Base-by-base conservation (phyloP, 163 green algal genomes). In the Volvox carteri region DNA sequence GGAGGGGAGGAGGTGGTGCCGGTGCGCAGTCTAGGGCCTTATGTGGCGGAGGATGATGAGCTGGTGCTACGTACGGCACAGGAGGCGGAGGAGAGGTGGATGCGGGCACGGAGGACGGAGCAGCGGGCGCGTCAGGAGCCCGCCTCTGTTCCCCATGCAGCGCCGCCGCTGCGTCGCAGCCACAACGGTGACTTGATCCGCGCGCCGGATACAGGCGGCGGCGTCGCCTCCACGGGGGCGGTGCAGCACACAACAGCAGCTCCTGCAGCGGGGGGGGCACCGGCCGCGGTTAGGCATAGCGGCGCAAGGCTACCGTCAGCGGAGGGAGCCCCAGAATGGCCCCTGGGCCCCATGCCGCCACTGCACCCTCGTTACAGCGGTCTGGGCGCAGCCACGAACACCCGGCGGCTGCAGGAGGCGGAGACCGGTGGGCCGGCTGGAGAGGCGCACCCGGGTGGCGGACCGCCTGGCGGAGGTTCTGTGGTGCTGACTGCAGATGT, bases 1-100 rank as follows among this genome's bases (percentile, higher is more conserved):
- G 72, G 84, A 56, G 70, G 84, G 8, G 83, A 88, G 83, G 84
- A 89, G 72, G 30, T 89, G 72, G 41, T 89, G 41, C 8, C 84
- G 72, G 84, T 89, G 70, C 84, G 84, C 54, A 41, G 18, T 8
- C 72, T 89, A 54, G 84, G 84, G 18, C 39, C 72, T 2, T 42
- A 84, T n/a, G 70, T 84, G 72, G 14, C 6, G 2, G 84, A 89
- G 84, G 84, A 89, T 72, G 84, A 89, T 41, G 72, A 77, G 72
- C 54, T 89, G 72, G 84, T 84, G 54, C 54, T 89, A 39, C 54
- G 72, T 19, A 89, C 72, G 28, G 84, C 84, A 4, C 28, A 46
- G 39, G 9, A 68, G 72, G 84, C 84, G n/a, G 84, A 89, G 84
- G 72, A 84, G 72, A 54, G 84, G 6, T 89, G 72, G 72, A 48